phyloP scores from a whole-genome alignment of 805 yeast species.

The Lipomyces chichibuensis region DNA sequence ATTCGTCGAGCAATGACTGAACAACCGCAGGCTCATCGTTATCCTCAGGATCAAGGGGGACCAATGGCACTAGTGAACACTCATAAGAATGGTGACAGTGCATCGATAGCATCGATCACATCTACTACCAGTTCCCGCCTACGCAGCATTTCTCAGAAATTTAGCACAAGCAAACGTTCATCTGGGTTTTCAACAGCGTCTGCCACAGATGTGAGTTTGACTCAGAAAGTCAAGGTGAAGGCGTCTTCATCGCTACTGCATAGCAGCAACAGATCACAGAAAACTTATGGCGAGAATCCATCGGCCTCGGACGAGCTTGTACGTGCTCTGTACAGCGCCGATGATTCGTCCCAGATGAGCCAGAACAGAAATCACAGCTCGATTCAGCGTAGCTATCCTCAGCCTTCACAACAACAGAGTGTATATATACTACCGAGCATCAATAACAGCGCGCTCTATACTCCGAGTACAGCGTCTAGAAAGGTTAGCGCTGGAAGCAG shows the following conservation, averaged over 20 bases:
- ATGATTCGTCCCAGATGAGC: neutral
- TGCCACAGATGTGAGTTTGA: neutral
- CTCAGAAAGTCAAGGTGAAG: neutral
- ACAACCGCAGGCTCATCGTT: neutral
- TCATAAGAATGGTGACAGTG: neutral
- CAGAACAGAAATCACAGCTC: neutral
- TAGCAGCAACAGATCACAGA: neutral
- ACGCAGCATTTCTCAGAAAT: constrained; percentile 22
- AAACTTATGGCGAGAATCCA: constrained; percentile 1
- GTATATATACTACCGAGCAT: neutral
- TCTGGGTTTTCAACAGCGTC: constrained; percentile 8
- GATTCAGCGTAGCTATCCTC: constrained; percentile 2
- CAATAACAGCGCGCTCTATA: neutral
- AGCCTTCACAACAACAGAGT: neutral
- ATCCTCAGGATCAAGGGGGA: neutral
- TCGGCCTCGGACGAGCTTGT: neutral
- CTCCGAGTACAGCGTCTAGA: neutral
- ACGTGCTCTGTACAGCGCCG: neutral
- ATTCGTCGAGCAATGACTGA: constrained; percentile 21
- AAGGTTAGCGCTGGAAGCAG: constrained; percentile 5
- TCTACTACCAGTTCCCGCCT: constrained; percentile 13
- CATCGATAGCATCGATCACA: constrained; percentile 12
- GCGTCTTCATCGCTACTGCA: neutral
- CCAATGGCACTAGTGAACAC: neutral
- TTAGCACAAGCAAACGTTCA: constrained; percentile 8